Percentiles rank a stretch among this genome's conserved stretches.
Conservation (phyloP, 257 asterid species). For the Avicennia marina region DNA sequence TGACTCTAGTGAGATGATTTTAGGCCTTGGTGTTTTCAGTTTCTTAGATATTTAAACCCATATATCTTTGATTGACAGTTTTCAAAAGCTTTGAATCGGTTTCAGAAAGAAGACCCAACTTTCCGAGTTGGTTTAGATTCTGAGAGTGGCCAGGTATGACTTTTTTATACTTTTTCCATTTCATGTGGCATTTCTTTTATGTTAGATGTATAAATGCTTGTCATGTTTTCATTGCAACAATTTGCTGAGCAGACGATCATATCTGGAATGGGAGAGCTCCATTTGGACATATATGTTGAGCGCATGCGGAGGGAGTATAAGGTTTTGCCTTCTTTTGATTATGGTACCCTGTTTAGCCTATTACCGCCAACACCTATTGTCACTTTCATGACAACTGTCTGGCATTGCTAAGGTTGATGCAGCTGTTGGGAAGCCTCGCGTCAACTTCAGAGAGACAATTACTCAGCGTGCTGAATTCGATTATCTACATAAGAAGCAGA, state of each 20-base stretch:
- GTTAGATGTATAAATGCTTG: slow-evolving; percentile 6
- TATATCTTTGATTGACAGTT: slow-evolving; percentile 51
- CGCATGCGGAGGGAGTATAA: slow-evolving; percentile 96
- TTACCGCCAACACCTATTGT: slow-evolving; percentile 1
- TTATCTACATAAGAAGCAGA: slow-evolving; percentile 95
- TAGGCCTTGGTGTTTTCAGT: slow-evolving; percentile 6
- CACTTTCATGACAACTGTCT: slow-evolving; percentile 13
- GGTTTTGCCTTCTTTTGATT: slow-evolving; percentile 37
- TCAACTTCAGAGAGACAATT: slow-evolving; percentile 94
- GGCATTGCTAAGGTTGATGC: slow-evolving; percentile 74
- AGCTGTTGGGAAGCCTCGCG: slow-evolving; percentile 96
- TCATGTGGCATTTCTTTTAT: neutral
- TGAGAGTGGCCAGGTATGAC: slow-evolving; percentile 86
- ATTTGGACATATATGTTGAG: slow-evolving; percentile 93
- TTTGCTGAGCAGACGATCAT: slow-evolving; percentile 78
- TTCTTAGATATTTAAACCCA: slow-evolving; percentile 2
- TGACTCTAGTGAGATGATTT: slow-evolving; percentile 11
- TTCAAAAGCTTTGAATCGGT: slow-evolving; percentile 97
- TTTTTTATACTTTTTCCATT: slow-evolving; percentile 8
- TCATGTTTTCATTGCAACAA: slow-evolving; percentile 20
- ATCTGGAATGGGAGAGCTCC: slow-evolving; percentile 99
- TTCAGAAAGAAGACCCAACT: slow-evolving; percentile 97
- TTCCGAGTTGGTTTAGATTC: slow-evolving; percentile 96
- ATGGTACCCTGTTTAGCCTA: slow-evolving; percentile 5
- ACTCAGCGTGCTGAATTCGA: slow-evolving; percentile 93